Percentiles rank a stretch among this genome's conserved stretches.
phyloP scores from a whole-genome alignment of 306 rosid species.

The Astragalus glycyphyllos region DNA sequence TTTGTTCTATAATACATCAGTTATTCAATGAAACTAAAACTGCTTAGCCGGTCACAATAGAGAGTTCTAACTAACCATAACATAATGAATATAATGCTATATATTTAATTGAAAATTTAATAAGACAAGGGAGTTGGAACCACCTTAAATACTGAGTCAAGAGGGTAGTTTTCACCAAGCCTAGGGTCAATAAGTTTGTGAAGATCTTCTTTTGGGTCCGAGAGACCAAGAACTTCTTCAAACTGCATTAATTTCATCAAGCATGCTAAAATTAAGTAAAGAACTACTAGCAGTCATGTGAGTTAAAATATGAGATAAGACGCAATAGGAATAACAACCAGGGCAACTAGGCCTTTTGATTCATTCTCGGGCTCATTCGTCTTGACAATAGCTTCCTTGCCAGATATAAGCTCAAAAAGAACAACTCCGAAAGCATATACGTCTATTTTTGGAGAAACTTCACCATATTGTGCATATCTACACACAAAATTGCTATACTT shows the following conservation, averaged over 20 bases:
- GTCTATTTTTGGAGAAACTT: constrained; percentile 67
- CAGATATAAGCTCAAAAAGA: constrained; percentile 68
- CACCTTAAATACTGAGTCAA: constrained; percentile 67
- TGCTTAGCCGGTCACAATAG: too few species aligned
- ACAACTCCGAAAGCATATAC: constrained; percentile 86
- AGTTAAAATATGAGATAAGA: constrained; percentile 18
- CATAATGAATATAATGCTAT: too few species aligned
- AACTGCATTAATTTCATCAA: constrained; percentile 65
- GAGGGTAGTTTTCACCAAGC: constrained; percentile 54
- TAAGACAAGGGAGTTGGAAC: constrained; percentile 12
- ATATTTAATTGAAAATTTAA: neutral
- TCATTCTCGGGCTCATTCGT: constrained; percentile 55
- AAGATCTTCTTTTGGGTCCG: constrained; percentile 61
- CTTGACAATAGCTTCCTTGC: constrained; percentile 66
- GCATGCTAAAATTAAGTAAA: constrained; percentile 18
- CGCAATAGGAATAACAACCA: constrained; percentile 53
- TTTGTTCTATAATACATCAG: too few species aligned
- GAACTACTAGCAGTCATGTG: neutral
- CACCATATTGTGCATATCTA: constrained; percentile 78
- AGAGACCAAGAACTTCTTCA: constrained; percentile 56
- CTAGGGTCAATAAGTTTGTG: constrained; percentile 57
- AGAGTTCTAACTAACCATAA: too few species aligned
- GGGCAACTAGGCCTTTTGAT: constrained; percentile 65
- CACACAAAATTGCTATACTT: constrained; percentile 21
- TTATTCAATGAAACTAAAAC: too few species aligned